phyloP scores from a whole-genome alignment of 441 rosid species.

The Sinapis alba region DNA sequence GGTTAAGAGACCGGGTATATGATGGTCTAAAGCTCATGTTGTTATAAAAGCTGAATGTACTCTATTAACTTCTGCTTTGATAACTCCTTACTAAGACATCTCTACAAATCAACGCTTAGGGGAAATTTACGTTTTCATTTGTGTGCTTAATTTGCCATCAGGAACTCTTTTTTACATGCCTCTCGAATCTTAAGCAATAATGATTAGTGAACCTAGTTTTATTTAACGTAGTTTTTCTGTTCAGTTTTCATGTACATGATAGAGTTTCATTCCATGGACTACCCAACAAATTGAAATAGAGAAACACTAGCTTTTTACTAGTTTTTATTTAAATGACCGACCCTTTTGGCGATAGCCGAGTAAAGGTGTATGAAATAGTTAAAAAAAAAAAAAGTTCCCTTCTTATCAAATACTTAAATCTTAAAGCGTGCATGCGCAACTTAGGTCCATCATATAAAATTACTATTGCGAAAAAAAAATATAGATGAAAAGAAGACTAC shows the following conservation, averaged over 20 bases:
- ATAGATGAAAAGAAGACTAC: neutral
- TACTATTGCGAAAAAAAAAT: neutral
- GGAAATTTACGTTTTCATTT: too few relatives aligned
- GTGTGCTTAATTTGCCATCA: neutral
- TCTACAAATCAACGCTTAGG: neutral
- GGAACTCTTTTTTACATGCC: neutral
- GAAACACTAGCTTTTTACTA: neutral
- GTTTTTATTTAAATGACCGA: conserved; percentile 6
- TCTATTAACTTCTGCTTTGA: too few relatives aligned
- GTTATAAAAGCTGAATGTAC: too few relatives aligned
- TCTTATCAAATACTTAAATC: conserved; percentile 20
- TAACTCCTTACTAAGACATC: too few relatives aligned
- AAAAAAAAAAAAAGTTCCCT: too few relatives aligned
- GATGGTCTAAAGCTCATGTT: too few relatives aligned
- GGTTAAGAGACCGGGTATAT: too few relatives aligned
- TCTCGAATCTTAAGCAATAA: neutral
- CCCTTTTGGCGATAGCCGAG: conserved; percentile 6
- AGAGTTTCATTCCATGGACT: neutral
- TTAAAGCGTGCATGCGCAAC: conserved; percentile 29
- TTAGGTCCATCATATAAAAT: neutral
- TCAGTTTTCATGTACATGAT: neutral
- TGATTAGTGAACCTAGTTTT: neutral
- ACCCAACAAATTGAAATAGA: neutral
- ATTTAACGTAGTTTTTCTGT: neutral
- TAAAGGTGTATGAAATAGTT: conserved; percentile 3